Base-by-base conservation (phyloP, 148 eudicot genomes). In the Rhododendron ovatum region DNA sequence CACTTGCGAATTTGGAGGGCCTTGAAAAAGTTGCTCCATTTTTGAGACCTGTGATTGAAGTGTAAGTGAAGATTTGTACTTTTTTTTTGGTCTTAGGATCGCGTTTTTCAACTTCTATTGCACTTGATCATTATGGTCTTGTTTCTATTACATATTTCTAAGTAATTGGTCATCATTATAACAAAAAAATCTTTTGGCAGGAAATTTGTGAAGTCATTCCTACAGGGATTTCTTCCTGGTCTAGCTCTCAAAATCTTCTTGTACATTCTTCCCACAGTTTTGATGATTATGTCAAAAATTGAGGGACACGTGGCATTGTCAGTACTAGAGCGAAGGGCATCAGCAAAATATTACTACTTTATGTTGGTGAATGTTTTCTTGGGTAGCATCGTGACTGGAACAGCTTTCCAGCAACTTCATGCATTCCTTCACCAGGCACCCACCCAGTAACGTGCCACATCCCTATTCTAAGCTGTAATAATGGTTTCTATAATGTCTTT, bases 211-310 rank as follows among this genome's bases (percentile, higher is more conserved):
- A 95, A 97, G 93, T 97, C 99, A 61, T 91, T 97, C 84, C 90
- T 97, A 37, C 98, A 97, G 93, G 98, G 99, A 87, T 97, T 97
- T 87, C 93, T 97, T 88, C 99, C 99, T 78, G 99, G 99, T 90
- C 87, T 97, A 78, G 96, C 96, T 81, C 96, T 97, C 61, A 95
- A 97, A 88, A 84, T 97, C 79, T 97, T 97, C 91, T 89, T 97
- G 82, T 91, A 87, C 78, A 76, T 93, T 85, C 99, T 97, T 86
- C 99, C 99, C n/a, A 65, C 88, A 51, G 88, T 97, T 86, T 86
- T 97, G 85, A 91, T 97, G 96, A 57, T 95, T 73, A 93, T 97
- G 98, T 97, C 99, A 75, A 97, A 94, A 90, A 85, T 97, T 61
- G 99, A 97, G 86, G 99, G 99, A 20, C 92, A 97, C 59, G 93